A percentile compares a stretch with the other conserved stretches of the same genome.
phyloP scores from a whole-genome alignment of 2,329 filamentous ascomycete species.

The Paecilomyces dactylethromorphus region DNA sequence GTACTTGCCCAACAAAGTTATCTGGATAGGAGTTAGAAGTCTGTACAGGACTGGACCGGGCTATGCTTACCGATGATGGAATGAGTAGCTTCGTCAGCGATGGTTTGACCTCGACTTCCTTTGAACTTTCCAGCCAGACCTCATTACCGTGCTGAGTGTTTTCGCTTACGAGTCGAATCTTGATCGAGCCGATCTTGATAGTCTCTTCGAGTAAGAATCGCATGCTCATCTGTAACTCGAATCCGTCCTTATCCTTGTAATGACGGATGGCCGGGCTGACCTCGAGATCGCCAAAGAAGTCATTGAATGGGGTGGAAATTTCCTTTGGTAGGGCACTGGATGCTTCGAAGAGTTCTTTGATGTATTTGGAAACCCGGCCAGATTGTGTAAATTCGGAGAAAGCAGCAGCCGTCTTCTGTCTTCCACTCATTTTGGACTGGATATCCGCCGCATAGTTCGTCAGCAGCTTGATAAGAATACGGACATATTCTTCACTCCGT shows the following conservation, averaged over 20 bases:
- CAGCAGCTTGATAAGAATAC: constrained; percentile 63
- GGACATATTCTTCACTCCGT: constrained; percentile 71
- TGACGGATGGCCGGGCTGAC: constrained; percentile 65
- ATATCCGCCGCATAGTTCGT: constrained; percentile 29
- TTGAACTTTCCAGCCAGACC: constrained; percentile 54
- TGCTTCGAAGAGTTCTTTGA: constrained; percentile 40
- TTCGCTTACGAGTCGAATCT: constrained; percentile 55
- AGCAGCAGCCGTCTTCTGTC: constrained; percentile 23
- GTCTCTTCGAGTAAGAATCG: constrained; percentile 66
- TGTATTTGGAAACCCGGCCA: constrained; percentile 25
- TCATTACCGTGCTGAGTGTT: constrained; percentile 51
- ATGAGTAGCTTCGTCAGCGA: constrained; percentile 50
- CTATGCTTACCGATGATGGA: constrained; percentile 37
- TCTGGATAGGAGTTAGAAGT: constrained; percentile 13
- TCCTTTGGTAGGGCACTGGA: constrained; percentile 52
- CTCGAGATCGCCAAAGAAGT: constrained; percentile 66
- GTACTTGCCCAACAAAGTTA: constrained; percentile 59
- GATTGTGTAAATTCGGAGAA: constrained; percentile 23
- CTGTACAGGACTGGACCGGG: background rate
- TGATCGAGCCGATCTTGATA: constrained; percentile 59
- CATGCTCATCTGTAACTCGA: constrained; percentile 62
- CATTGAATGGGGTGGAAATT: constrained; percentile 60
- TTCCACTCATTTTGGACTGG: constrained; percentile 23
- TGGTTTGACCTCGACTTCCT: constrained; percentile 44
- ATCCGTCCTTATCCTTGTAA: constrained; percentile 65